Base-by-base conservation (phyloP, 441 rosid species). In the Populus hybrid region DNA sequence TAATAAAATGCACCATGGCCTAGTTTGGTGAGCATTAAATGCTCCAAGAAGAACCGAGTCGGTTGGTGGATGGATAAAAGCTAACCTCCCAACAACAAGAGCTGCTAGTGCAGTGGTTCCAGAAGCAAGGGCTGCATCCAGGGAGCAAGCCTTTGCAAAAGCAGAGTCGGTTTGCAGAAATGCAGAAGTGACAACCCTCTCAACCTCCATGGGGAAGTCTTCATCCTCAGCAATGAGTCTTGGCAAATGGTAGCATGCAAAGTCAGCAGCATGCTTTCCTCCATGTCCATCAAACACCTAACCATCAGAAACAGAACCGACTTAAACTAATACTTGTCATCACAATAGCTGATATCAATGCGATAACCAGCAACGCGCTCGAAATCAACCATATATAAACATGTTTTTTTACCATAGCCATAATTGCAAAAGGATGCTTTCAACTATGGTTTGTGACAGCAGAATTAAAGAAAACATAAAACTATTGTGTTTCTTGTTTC, bases 261-360 rank as follows among this genome's bases (percentile, higher is more conserved):
- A 94, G 32, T 93, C 91, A 67, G 98, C 98, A 35, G 97, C 98
- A 85, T 95, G 95, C 84, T 90, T 93, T 78, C 98, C 97, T 38
- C 92, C 97, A 83, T 95, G 97, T 40, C 98, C 98, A 85, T 95
- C 98, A 83, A 95, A 95, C 12, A 94, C 90, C 97, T 94, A 84
- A 68, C 63, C 70, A 78, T 24, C 69, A 77, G 18, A 18, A 54
- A 54, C 21, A 54, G n/a, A 54, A 54, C 61, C 6, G 61, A 18
- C 21, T 18, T 54, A 8, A 54, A 54, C 61, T 1, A 54, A 54
- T 54, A 5, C 61, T 54, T 16, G n/a, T 54, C n/a, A 57, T 2
- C 35, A 57, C 9, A 26, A 76, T 69, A 67, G 4, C 24, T 30
- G 28, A 61, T 20, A 35, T 26, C 68, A 67, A 14, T 59, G 7